phyloP scores from a whole-genome alignment of 306 rosid genomes.

The peach (Prunus persica) region DNA sequence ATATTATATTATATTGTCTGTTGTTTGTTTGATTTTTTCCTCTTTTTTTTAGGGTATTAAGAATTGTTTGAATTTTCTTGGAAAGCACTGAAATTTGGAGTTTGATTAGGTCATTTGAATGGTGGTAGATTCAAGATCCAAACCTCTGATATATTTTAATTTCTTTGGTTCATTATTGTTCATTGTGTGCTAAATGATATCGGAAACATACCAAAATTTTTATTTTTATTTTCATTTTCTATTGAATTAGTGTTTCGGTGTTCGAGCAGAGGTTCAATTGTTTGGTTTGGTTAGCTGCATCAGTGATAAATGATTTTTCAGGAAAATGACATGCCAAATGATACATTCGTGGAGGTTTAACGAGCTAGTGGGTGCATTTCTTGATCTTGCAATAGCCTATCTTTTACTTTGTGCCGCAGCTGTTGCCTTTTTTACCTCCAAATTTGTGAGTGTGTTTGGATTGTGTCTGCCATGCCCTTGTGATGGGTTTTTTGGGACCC shows the following conservation, averaged over 20 bases:
- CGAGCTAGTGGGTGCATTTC: constrained; percentile 50
- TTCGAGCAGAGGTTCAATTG: not conserved
- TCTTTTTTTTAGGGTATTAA: too few species aligned
- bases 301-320: not conserved
- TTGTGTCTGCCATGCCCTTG: constrained; percentile 42
- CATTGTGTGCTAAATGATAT: not conserved
- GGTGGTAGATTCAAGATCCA: not conserved
- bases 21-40: too few species aligned
- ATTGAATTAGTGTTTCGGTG: not conserved
- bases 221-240: not conserved
- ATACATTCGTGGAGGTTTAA: constrained; percentile 37
- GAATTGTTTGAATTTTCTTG: not conserved
- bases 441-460: constrained; percentile 42
- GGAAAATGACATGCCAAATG: constrained; percentile 35
- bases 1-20: too few species aligned
- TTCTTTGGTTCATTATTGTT: not conserved
- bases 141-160: not conserved
- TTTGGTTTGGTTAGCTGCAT: constrained; percentile 2
- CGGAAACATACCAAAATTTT: not conserved
- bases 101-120: constrained; percentile 1
- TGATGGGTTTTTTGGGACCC: constrained; percentile 38
- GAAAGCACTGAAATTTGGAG: not conserved
- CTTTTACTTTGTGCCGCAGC: constrained; percentile 37
- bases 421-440: constrained; percentile 37
- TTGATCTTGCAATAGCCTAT: constrained; percentile 45